Base-by-base conservation (phyloP, 1,139 yeast genomes). In the Pichia cactophila region DNA sequence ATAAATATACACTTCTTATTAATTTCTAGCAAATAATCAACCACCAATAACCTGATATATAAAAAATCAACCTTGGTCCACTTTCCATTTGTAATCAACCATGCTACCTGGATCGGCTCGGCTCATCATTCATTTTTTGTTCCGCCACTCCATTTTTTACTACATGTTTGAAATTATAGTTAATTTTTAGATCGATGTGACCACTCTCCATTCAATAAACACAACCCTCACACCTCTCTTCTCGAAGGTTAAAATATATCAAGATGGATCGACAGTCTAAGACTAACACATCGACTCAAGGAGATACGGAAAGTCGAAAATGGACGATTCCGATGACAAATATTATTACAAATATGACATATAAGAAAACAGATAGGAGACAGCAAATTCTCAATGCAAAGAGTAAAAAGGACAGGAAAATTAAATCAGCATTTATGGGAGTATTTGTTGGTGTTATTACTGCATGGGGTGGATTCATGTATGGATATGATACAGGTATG, bases 401-500 rank as follows among this genome's bases (percentile, higher is more conserved):
- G n/a, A 38, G 28, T 10, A 33, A 28, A 3, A 42, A 44, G 26
- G 17, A 48, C n/a, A 36, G 36, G 26, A 54, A 49, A 20, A 41
- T 26, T 7, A 45, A 49, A 44, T 44, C 58, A 2, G 43, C 54
- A 8, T 35, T 54, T 26, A 78, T 83, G 69, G 86, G 89, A 14
- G 64, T 83, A 42, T 67, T 75, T 16, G 88, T 85, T 7, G 92
- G 92, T 51, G 61, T 80, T 35, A 81, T 84, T 50, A 89, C 90
- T 9, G 92, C 94, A 20, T 75, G 83, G 23, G 94, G 94, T 40
- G 95, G 94, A 0, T 85, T 86, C 65, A 69, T 86, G 46, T 86
- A 83, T 61, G 95, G 95, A 1, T 85, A 84, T 62, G 95, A 86
- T 65, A 87, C 95, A 1, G 94, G 95, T 4, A 70, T 85, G 45